Base-by-base conservation (phyloP, 441 rosid genomes). In the Croton laevigatus region DNA sequence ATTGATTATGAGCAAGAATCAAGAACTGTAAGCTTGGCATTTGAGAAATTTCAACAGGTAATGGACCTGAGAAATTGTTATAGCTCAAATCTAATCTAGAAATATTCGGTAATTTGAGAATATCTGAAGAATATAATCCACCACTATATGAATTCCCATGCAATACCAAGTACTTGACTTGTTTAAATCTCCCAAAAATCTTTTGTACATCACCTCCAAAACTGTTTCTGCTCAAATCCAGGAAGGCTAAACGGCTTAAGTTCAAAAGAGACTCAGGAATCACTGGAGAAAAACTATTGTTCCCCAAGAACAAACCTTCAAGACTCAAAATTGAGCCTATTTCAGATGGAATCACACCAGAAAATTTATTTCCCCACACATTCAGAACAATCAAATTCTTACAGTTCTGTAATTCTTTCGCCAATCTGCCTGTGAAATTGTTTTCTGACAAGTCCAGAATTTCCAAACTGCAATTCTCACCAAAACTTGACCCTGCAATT, bases 151-250 rank as follows among this genome's bases (percentile, higher is more conserved):
- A 71, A 75, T 93, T 93, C 7, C 77, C 76, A 22, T 87, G 96
- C 67, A 91, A 64, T 5, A 81, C 73, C 20, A 93, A 87, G 76
- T 68, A 82, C 76, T 87, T 89, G 16, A 91, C 76, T 70, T 71
- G 87, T 7, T 79, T 80, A 66, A 93, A 89, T 63, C 81, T 85
- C 53, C 98, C 97, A 55, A 93, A 83, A 49, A 83, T 91, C 34
- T 51, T 70, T 63, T 89, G 97, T 27, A 93, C 75, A 1, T 87
- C 80, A 32, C 89, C 97, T 38, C 83, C 72, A 77, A 93, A 93
- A 0, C 64, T 68, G 75, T 88, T 93, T 63, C 34, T 81, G 84
- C 98, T 91, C 79, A 93, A 73, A 59, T 93, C 98, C 76, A 93
- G 53, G 48, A 83, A 81, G n/a, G 57, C 78, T 80, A 93, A 73